Evolutionary conservation across 2,329 filamentous ascomycete species (phyloP).

Genomic region (Calonectria hawksworthii): DNA sequence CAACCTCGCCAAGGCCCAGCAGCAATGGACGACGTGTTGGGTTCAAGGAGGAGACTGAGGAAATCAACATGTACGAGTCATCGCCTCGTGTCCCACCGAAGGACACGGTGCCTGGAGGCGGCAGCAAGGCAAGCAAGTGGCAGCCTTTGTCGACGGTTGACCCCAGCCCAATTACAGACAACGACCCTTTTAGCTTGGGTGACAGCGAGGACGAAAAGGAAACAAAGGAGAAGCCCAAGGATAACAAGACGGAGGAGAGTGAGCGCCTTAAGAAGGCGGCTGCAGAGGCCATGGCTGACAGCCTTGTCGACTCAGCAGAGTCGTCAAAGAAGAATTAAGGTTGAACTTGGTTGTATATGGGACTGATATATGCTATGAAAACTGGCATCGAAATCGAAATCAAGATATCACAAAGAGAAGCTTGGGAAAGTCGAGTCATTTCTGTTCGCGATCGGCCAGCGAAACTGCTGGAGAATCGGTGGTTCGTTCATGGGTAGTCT

Average conservation of each 20-base stretch:
- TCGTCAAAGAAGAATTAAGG: slow-evolving; percentile 53
- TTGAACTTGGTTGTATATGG: neutral
- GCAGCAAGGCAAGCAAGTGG: slow-evolving; percentile 90
- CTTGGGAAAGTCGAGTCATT: slow-evolving; percentile 25
- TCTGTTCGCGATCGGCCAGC: slow-evolving; percentile 24
- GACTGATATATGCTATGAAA: neutral
- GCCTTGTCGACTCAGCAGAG: slow-evolving; percentile 58
- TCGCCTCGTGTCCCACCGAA: slow-evolving; percentile 70
- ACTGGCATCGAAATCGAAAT: slow-evolving; percentile 1
- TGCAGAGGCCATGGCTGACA: slow-evolving; percentile 71
- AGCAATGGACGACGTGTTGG: slow-evolving; percentile 66
- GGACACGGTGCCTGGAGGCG: slow-evolving; percentile 60
- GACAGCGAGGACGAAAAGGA: slow-evolving; percentile 95
- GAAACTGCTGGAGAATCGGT: slow-evolving; percentile 21
- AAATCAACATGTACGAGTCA: slow-evolving; percentile 82
- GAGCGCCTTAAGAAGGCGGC: slow-evolving; percentile 77
- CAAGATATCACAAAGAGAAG: slow-evolving; percentile 10
- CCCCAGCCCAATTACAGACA: slow-evolving; percentile 86
- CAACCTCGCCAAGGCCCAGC: slow-evolving; percentile 63
- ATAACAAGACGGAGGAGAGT: slow-evolving; percentile 67
- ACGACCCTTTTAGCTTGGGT: slow-evolving; percentile 96
- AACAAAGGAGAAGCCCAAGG: slow-evolving; percentile 67
- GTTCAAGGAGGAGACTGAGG: slow-evolving; percentile 77
- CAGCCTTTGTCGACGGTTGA: slow-evolving; percentile 89
- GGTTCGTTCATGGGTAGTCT: slow-evolving; percentile 31